Conservation (phyloP, 108 stramenopile species). For the Pseudonitzschia multistriata region DNA sequence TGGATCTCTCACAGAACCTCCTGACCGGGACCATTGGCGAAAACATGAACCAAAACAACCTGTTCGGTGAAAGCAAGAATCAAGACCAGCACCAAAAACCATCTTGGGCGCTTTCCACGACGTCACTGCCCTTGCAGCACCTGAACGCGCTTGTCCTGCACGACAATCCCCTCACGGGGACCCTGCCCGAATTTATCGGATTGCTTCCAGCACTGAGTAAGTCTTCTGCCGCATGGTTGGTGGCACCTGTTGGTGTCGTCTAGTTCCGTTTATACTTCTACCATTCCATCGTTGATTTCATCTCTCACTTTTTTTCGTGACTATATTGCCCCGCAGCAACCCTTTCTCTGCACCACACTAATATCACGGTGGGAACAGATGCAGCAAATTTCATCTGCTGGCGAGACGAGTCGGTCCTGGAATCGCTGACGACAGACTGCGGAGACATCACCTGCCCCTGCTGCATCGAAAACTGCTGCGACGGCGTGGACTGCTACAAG, state of each 20-base stretch:
- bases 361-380: constrained; percentile 18
- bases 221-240: background rate
- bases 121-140: background rate
- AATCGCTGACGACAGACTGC: constrained; percentile 37
- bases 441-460: constrained; percentile 2
- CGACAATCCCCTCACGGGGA: constrained; percentile 26
- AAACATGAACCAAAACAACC: constrained; percentile 20
- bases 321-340: constrained; percentile 11
- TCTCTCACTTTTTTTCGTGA: no score
- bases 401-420: background rate
- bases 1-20: constrained; percentile 29
- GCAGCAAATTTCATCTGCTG: constrained; percentile 15
- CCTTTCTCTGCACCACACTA: constrained; percentile 33
- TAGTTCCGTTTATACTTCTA: no score
- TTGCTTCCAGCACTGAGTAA: constrained; percentile 7
- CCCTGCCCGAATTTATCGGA: constrained; percentile 11
- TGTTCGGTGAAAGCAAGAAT: constrained; percentile 25
- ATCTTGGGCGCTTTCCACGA: background rate
- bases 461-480: constrained; percentile 43
- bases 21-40: constrained; percentile 21
- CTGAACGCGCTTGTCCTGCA: constrained; percentile 28
- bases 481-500: constrained; percentile 25
- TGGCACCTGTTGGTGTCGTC: background rate
- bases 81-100: constrained; percentile 22
- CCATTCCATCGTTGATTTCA: no score